These are phyloP conservation scores for Alternaria arborescens DNA, from an alignment of 2,329 filamentous ascomycete species.

Conservation along the genomic window DNA sequence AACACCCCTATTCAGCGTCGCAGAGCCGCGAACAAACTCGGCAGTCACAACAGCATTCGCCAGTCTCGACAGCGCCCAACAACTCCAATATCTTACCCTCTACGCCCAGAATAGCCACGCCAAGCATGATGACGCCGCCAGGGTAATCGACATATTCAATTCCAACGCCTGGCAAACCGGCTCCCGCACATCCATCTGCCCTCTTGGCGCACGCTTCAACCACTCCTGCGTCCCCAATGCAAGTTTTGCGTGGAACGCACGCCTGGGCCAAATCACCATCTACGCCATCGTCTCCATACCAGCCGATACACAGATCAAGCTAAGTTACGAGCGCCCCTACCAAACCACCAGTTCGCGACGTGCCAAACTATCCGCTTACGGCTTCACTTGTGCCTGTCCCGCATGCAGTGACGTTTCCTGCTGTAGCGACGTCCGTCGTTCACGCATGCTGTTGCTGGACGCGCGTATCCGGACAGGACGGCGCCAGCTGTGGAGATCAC, in stretches of 20 bases:
- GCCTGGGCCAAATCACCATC: conserved; percentile 23
- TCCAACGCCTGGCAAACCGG: conserved; percentile 32
- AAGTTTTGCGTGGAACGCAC: conserved; percentile 37
- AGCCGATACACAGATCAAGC: conserved; percentile 40
- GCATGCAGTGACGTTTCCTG: conserved; percentile 29
- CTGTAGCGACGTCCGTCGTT: conserved; percentile 22
- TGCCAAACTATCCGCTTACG: conserved; percentile 31
- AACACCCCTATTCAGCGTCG: conserved; percentile 43
- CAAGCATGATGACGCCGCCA: conserved; percentile 1
- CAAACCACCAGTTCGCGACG: conserved; percentile 23
- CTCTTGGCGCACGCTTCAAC: conserved; percentile 45
- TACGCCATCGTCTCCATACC: conserved; percentile 40
- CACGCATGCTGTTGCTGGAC: conserved; percentile 27
- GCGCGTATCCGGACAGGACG: conserved; percentile 20
- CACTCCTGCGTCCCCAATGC: conserved; percentile 49
- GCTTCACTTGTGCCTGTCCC: conserved; percentile 34
- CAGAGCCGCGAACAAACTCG: conserved; percentile 32
- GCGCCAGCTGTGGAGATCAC: conserved; percentile 24
- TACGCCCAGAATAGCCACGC: conserved; percentile 14
- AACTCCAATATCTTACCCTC: conserved; percentile 25
- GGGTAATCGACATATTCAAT: conserved; percentile 33
- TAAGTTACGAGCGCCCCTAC: conserved; percentile 42
- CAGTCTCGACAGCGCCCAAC: conserved; percentile 7
- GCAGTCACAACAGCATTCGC: conserved; percentile 25
- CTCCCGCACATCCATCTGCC: conserved; percentile 37